Conservation (phyloP, 768 basidiomycete species). For the Mycena epipterygia region DNA sequence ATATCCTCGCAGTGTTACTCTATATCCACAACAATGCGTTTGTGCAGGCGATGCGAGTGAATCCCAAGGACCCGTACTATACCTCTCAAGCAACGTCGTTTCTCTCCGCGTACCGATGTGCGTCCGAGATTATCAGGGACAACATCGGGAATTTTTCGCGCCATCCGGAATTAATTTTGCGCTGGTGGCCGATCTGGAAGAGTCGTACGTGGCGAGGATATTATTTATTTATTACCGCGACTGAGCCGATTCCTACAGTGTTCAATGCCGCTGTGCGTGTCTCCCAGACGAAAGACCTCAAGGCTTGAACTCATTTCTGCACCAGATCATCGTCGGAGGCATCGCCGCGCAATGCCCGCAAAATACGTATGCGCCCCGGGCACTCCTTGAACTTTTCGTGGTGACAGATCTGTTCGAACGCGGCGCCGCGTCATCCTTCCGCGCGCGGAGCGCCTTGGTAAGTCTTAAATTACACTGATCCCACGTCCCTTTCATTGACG, state of each 20-base stretch:
- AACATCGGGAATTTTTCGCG: neutral
- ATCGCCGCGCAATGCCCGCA: slow-evolving; percentile 12
- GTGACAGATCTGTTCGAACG: slow-evolving; percentile 24
- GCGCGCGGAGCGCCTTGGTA: slow-evolving; percentile 17
- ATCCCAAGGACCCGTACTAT: slow-evolving; percentile 17
- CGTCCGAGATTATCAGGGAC: slow-evolving; percentile 3
- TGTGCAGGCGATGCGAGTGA: slow-evolving; percentile 3
- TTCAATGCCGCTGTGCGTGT: slow-evolving; percentile 11
- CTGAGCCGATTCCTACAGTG: neutral
- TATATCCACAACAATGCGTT: slow-evolving; percentile 21
- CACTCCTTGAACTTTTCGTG: slow-evolving; percentile 19
- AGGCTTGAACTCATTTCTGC: neutral
- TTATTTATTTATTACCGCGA: neutral
- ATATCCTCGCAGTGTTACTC: slow-evolving; percentile 7
- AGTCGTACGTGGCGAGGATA: slow-evolving; percentile 3
- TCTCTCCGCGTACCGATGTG: slow-evolving; percentile 1
- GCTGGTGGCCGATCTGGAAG: slow-evolving; percentile 26
- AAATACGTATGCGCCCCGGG: neutral
- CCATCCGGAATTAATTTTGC: slow-evolving; percentile 4
- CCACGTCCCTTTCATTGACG: neutral
- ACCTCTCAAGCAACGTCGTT: slow-evolving; percentile 8
- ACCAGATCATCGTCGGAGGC: slow-evolving; percentile 20
- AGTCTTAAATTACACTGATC: neutral
- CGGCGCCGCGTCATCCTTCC: slow-evolving; percentile 11
- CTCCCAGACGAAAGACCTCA: neutral